Evolutionary conservation across 768 basidiomycete species (phyloP), one percentile per base, ranked within the genome.

Genomic region (Xerocomellus chrysenteron): DNA sequence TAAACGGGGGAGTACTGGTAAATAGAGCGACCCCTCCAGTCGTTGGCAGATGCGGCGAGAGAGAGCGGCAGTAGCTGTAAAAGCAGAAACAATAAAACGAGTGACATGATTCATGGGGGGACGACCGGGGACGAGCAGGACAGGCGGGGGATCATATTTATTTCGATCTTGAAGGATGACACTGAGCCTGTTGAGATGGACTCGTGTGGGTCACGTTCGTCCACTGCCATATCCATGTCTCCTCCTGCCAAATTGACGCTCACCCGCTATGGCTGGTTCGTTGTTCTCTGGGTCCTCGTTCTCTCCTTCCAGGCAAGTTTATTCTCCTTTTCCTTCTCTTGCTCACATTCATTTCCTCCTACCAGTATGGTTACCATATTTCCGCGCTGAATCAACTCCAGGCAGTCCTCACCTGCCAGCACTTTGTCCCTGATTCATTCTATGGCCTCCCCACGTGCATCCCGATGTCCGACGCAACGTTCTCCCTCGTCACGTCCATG

Each of bases 321-420:
- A 2, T 32, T 35, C n/a, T 26, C 35, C 16, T 24, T 47, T 24
- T 35, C 3, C 13, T 17, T 5, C 4, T 14, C 2, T 12, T 10
- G 5, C n/a, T 44, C 30, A 16, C 17, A 9, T 33, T 52, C 16
- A 57, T 36, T 6, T 28, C 32, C 14, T 30, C 46, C 43, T 52
- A 14, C 26, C 52, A 91, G 82, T 92, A 92, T 74, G 94, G 94
- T n/a, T 97, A 90, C 71, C 92, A 96, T 70, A 91, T 94, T 41
- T 90, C 93, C 2, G 87, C 87, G 16, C 81, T 98, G 56, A 98
- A 98, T 70, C 93, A 94, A 68, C 86, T 95, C 26, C 86, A 92
- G 66, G 81, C 80, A 5, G 84, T 87, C 42, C 68, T 94, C 54
- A 92, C 88, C 4, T 96, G 93, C 75, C 80, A 80, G 49, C 63